Evolutionary conservation across 208 protist genomes (phyloP).

Genomic region (Naegleria fowleri): DNA sequence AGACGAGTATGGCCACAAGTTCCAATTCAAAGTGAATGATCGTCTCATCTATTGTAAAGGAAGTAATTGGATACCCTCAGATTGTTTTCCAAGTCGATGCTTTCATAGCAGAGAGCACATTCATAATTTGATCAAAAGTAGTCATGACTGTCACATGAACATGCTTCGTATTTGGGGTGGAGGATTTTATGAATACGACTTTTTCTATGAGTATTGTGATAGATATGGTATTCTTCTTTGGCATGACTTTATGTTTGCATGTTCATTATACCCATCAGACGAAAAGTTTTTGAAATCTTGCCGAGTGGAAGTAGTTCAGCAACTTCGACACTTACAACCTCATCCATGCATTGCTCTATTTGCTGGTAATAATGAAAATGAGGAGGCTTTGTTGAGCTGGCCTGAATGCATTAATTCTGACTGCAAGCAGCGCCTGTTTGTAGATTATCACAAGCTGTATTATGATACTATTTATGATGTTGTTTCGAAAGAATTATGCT

Average conservation of each 20-base stretch:
- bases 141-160: background rate
- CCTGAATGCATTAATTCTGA: background rate
- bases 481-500: background rate
- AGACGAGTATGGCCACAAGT: background rate
- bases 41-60: background rate
- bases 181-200: constrained; percentile 21
- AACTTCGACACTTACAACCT: constrained; percentile 47
- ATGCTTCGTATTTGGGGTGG: background rate
- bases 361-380: constrained; percentile 69
- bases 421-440: background rate
- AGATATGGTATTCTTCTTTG: background rate
- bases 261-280: constrained; percentile 8
- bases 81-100: background rate
- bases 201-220: constrained; percentile 27
- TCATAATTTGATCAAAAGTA: background rate
- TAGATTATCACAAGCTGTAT: constrained; percentile 6
- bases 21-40: background rate
- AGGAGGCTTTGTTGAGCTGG: constrained; percentile 29
- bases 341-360: constrained; percentile 58
- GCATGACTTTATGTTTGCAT: constrained; percentile 32
- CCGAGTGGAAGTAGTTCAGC: constrained; percentile 28
- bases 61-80: background rate
- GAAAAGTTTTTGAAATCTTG: background rate
- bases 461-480: background rate
- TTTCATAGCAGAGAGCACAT: background rate